A percentile compares a stretch with the other conserved stretches of the same genome.
Conservation (phyloP, 768 basidiomycete species). For the Leccinum incarnatum region DNA sequence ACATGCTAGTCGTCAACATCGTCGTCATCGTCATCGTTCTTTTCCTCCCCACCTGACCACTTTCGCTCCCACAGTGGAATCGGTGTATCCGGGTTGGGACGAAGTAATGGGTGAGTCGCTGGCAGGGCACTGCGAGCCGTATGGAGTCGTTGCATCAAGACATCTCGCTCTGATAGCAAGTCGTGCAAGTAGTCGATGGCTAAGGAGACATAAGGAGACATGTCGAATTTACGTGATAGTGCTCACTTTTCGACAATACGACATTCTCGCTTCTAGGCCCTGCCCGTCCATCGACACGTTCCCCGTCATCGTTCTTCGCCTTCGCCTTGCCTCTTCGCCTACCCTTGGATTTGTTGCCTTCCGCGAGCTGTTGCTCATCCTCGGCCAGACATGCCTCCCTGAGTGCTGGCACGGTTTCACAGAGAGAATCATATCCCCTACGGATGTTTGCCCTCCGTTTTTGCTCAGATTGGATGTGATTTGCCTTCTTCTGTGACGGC, state of each 20-base stretch:
- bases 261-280: slow-evolving; percentile 91
- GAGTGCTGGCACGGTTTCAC: slow-evolving; percentile 78
- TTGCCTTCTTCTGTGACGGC: slow-evolving; percentile 86
- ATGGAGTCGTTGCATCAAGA: slow-evolving; percentile 56
- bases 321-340: slow-evolving; percentile 37
- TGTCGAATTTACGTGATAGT: not conserved
- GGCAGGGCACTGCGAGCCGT: slow-evolving; percentile 57
- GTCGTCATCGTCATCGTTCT: slow-evolving; percentile 46
- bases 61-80: slow-evolving; percentile 74
- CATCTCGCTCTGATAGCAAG: slow-evolving; percentile 58
- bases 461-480: slow-evolving; percentile 93
- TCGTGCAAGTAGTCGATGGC: slow-evolving; percentile 84
- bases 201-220: slow-evolving; percentile 29
- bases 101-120: slow-evolving; percentile 56
- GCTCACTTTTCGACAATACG: slow-evolving; percentile 82
- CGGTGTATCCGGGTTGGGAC: slow-evolving; percentile 22
- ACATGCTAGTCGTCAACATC: slow-evolving; percentile 43
- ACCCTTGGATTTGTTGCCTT: slow-evolving; percentile 33
- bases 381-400: slow-evolving; percentile 77
- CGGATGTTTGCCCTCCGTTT: slow-evolving; percentile 91
- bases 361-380: slow-evolving; percentile 48
- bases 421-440: slow-evolving; percentile 84
- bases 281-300: slow-evolving; percentile 77
- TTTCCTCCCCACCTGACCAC: slow-evolving; percentile 74
- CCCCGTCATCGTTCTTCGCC: slow-evolving; percentile 47